Base-by-base conservation (phyloP, 1,284 basidiomycete genomes). In the Rhodotorula mucilaginosa region DNA sequence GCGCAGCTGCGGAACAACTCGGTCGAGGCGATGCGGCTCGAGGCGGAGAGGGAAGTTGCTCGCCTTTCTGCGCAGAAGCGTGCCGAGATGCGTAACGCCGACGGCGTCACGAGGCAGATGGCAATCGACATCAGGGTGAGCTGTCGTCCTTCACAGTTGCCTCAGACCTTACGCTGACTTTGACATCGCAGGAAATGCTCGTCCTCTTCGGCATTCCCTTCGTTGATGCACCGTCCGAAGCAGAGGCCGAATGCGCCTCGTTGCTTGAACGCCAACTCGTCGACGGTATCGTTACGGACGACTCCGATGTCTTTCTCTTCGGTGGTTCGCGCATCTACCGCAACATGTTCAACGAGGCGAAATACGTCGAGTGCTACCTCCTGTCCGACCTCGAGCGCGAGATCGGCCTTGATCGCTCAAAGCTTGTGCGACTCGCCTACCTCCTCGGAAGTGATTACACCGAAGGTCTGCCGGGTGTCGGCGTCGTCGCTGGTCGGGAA, bases 311-410 rank as follows among this genome's bases (percentile, higher is more conserved):
- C 49, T 99, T 99, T 82, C 88, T 99, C 59, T 99, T 99, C 77
- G 96, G 97, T 47, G 96, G 92, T 23, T 84, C 87, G 70, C 88
- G 93, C 44, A 92, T 99, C 58, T 97, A 91, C 86, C 97, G 97
- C 82, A 97, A 99, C 81, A 97, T 99, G 90, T 99, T 99, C 84
- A 98, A 98, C 82, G 93, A 98, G 82, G 91, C 92, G 71, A 98
- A 97, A 85, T 97, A 93, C 15, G 96, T 98, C 69, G 96, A 99
- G 81, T 95, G 93, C 79, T 99, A 97, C 83, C 83, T 97, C 49
- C 83, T 89, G 10, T 83, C 87, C 1, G 97, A 99, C 80, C 86
- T 99, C 66, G 86, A 88, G 64, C 87, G 94, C 57, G 97, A 99
- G 81, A 85, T 99, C 10, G 90, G 93, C 2, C 84, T 99, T 21